Evolutionary conservation across 495 filamentous ascomycete species (phyloP).

Genomic region (Lepidopterella palustris): DNA sequence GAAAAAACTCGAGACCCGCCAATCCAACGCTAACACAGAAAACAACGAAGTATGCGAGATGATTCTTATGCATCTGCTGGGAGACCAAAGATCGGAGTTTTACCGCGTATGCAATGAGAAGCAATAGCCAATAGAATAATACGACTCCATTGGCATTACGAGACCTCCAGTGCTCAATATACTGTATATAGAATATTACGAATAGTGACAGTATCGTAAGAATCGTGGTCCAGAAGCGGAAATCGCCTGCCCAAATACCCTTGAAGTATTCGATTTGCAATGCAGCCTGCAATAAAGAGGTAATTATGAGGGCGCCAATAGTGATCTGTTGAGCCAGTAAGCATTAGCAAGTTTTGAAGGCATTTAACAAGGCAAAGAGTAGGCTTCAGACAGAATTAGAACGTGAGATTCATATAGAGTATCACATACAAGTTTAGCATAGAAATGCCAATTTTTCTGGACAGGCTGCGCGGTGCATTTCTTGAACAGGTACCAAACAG

Average conservation of each 20-base stretch:
- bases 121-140: constrained; percentile 92
- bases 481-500: constrained; percentile 69
- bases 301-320: constrained; percentile 59
- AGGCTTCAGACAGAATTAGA: background rate
- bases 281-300: constrained; percentile 63
- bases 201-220: constrained; percentile 68
- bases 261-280: constrained; percentile 70
- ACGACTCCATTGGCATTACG: constrained; percentile 89
- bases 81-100: constrained; percentile 85
- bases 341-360: background rate
- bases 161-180: constrained; percentile 82
- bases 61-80: constrained; percentile 58
- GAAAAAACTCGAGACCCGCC: constrained; percentile 63
- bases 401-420: background rate
- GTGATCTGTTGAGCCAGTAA: constrained; percentile 47
- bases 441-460: constrained; percentile 91
- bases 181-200: constrained; percentile 81
- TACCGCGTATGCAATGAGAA: constrained; percentile 71
- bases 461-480: constrained; percentile 56
- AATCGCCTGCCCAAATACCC: constrained; percentile 69
- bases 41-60: constrained; percentile 68
- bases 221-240: constrained; percentile 85
- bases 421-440: constrained; percentile 70
- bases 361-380: background rate
- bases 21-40: constrained; percentile 71